A percentile compares a stretch with the other conserved stretches of the same genome.
phyloP scores from a whole-genome alignment of 2,329 filamentous ascomycete genomes.

The Colletotrichum paranaense region DNA sequence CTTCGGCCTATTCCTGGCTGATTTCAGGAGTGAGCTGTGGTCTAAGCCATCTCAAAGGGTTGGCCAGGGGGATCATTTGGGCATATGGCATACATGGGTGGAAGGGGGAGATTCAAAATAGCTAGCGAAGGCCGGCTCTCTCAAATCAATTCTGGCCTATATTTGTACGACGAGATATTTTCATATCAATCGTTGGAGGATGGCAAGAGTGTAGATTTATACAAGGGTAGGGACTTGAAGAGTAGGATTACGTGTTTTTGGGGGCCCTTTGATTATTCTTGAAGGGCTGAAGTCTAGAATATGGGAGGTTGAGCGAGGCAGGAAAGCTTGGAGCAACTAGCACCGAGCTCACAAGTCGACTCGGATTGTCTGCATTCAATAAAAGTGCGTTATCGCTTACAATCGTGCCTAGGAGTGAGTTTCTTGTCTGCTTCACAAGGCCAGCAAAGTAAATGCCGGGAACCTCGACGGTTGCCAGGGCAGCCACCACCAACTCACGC shows the following conservation, averaged over 20 bases:
- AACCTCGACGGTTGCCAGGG: too few relatives aligned
- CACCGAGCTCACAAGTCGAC: neutral
- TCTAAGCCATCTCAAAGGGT: neutral
- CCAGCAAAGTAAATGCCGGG: too few relatives aligned
- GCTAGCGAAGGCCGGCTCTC: neutral
- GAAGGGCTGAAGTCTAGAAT: neutral
- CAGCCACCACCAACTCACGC: too few relatives aligned
- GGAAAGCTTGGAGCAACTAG: neutral
- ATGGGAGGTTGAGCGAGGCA: neutral
- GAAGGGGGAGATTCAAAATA: neutral
- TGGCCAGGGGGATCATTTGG: neutral
- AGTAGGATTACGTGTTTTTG: neutral
- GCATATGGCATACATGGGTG: neutral
- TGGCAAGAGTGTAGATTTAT: neutral
- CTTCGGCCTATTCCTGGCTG: neutral
- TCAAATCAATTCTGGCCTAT: neutral
- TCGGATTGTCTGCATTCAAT: neutral
- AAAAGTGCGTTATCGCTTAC: neutral
- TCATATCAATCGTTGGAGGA: constrained; percentile 1
- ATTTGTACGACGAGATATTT: neutral
- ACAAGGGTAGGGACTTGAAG: neutral
- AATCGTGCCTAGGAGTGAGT: too few relatives aligned
- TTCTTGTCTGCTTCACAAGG: too few relatives aligned
- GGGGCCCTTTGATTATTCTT: neutral
- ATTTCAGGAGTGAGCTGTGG: too few relatives aligned